phyloP scores from a whole-genome alignment of 495 filamentous ascomycete genomes.

The Podospora sp. region DNA sequence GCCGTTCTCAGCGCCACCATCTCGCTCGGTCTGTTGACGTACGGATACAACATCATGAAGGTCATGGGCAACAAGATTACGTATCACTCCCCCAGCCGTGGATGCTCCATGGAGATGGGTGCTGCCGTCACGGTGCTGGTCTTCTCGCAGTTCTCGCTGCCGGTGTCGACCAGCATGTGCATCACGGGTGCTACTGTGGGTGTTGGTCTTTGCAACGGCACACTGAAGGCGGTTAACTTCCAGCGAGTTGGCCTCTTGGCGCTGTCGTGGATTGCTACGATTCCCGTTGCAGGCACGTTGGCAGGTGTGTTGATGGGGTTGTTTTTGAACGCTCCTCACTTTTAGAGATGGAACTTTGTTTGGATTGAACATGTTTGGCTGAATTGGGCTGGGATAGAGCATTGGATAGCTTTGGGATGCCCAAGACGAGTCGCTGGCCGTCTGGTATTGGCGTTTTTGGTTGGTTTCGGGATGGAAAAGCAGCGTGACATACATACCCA shows the following conservation, averaged over 20 bases:
- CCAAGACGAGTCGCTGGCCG: background rate
- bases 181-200: slow-evolving; percentile 65
- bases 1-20: slow-evolving; percentile 38
- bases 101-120: slow-evolving; percentile 69
- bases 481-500: background rate
- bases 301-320: slow-evolving; percentile 60
- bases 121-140: slow-evolving; percentile 67
- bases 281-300: slow-evolving; percentile 60
- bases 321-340: slow-evolving; percentile 58
- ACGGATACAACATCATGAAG: slow-evolving; percentile 70
- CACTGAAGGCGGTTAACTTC: slow-evolving; percentile 62
- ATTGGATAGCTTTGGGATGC: background rate
- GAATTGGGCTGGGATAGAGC: too few relatives aligned
- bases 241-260: slow-evolving; percentile 59
- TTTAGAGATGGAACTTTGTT: background rate
- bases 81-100: slow-evolving; percentile 64
- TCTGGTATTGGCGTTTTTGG: background rate
- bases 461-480: background rate
- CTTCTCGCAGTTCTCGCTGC: slow-evolving; percentile 44
- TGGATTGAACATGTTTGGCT: background rate
- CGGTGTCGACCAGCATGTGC: slow-evolving; percentile 65
- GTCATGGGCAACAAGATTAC: slow-evolving; percentile 71
- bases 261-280: slow-evolving; percentile 60
- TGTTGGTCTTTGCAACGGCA: slow-evolving; percentile 64
- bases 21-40: slow-evolving; percentile 65